phyloP scores from a whole-genome alignment of 257 asterid genomes.

The Asclepias syriaca region DNA sequence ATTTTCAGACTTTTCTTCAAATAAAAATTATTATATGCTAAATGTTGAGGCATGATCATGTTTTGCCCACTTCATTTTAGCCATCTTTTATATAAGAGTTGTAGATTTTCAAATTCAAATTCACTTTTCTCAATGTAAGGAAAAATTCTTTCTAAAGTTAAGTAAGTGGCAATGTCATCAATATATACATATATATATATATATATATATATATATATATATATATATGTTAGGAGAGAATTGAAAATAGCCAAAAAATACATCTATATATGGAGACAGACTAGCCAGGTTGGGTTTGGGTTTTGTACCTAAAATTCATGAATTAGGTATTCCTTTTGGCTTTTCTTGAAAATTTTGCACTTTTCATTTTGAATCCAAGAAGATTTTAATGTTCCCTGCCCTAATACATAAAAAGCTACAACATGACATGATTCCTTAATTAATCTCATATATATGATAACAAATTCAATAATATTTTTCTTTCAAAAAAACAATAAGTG shows the following conservation, averaged over 20 bases:
- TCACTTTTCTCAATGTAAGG: not conserved
- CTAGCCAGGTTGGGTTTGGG: too few species aligned
- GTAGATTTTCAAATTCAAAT: not conserved
- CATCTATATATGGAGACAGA: not conserved
- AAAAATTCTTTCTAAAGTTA: conserved; percentile 1
- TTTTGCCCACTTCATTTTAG: not conserved
- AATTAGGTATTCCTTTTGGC: conserved; percentile 5
- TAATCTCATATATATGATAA: too few species aligned
- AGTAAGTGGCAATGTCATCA: conserved; percentile 8
- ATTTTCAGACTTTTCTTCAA: too few species aligned
- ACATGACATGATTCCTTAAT: not conserved
- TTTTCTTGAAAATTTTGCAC: conserved; percentile 3
- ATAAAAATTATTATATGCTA: too few species aligned
- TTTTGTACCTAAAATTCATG: not conserved
- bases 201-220: too few species aligned
- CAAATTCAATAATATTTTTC: too few species aligned
- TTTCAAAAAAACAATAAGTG: too few species aligned
- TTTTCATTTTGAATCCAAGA: not conserved
- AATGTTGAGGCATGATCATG: not conserved
- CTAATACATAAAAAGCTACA: not conserved
- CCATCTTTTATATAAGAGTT: not conserved
- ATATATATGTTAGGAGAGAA: not conserved
- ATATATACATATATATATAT: too few species aligned
- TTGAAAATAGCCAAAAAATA: conserved; percentile 1
- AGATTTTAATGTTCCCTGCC: not conserved